Percentiles rank a stretch among this genome's conserved stretches.
phyloP scores from a whole-genome alignment of 2,329 filamentous ascomycete species.

The Penicillium decumbens region DNA sequence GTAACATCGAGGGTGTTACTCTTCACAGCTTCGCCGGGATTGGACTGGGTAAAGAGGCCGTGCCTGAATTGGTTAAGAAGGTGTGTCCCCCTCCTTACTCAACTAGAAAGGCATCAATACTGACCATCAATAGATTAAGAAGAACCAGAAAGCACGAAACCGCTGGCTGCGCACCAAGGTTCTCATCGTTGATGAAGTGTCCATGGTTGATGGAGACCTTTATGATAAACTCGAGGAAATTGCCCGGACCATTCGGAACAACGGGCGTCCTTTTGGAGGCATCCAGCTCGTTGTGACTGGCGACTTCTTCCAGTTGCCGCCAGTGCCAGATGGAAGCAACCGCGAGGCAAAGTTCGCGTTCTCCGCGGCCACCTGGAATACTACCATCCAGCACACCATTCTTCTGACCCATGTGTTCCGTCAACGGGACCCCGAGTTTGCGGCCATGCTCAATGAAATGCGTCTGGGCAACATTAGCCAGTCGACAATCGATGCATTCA shows the following conservation, averaged over 20 bases:
- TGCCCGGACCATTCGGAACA: conserved; percentile 79
- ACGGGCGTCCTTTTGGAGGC: conserved; percentile 86
- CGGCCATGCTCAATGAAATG: conserved; percentile 96
- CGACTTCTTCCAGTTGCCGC: conserved; percentile 95
- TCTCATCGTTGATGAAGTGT: conserved; percentile 89
- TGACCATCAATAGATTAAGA: conserved; percentile 56
- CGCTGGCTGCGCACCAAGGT: conserved; percentile 86
- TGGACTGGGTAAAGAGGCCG: conserved; percentile 86
- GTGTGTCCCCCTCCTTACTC: conserved; percentile 13
- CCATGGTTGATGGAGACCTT: conserved; percentile 95
- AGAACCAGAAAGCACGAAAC: conserved; percentile 79
- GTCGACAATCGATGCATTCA: conserved; percentile 73
- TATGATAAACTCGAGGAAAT: conserved; percentile 95
- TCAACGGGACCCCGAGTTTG: conserved; percentile 86
- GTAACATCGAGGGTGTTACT: conserved; percentile 93
- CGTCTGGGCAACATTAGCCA: conserved; percentile 74
- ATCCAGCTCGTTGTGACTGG: conserved; percentile 95
- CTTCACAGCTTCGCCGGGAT: conserved; percentile 95
- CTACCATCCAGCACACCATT: conserved; percentile 91
- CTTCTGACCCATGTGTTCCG: conserved; percentile 93
- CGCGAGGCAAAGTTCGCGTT: conserved; percentile 84
- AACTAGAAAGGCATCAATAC: background rate
- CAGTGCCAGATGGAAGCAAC: conserved; percentile 70
- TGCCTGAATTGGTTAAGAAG: conserved; percentile 76
- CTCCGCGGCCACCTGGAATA: conserved; percentile 85